Conservation (phyloP, 129 eudicot species). For the Deinandra increscens region DNA sequence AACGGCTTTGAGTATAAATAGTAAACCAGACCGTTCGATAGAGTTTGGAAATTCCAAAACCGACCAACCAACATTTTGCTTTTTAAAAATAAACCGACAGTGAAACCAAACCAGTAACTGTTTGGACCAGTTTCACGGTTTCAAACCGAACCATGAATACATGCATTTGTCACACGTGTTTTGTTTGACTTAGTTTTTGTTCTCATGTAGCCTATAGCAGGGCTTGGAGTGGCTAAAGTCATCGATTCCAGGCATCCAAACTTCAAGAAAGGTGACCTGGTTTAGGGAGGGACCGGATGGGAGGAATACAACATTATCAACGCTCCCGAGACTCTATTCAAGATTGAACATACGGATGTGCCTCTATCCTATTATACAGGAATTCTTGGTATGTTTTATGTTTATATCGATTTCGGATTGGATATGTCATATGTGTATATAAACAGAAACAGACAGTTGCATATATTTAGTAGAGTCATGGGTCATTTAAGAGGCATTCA, state of each 20-base stretch:
- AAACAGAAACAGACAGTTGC: neutral
- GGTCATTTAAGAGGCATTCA: conserved; percentile 1
- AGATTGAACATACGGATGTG: conserved; percentile 56
- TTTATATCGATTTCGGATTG: neutral
- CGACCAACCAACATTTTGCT: too few relatives aligned
- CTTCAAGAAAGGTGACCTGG: conserved; percentile 55
- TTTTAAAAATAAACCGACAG: too few relatives aligned
- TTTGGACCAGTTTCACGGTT: too few relatives aligned
- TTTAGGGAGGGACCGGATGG: conserved; percentile 71
- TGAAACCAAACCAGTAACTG: too few relatives aligned
- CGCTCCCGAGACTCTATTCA: conserved; percentile 33
- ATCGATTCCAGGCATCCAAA: conserved; percentile 58
- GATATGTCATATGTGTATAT: neutral
- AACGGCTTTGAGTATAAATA: too few relatives aligned
- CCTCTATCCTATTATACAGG: conserved; percentile 84
- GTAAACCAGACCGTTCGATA: too few relatives aligned
- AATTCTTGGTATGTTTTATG: conserved; percentile 61
- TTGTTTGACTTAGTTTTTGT: too few relatives aligned
- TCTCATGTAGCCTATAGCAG: conserved; percentile 41
- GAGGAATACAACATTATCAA: conserved; percentile 61
- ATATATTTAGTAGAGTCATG: neutral
- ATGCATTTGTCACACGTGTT: too few relatives aligned
- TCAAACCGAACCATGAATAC: too few relatives aligned
- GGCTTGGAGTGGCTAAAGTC: conserved; percentile 64
- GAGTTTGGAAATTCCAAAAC: too few relatives aligned